Percentiles rank a stretch among this genome's conserved stretches.
Evolutionary conservation across 78 protist genomes (phyloP).

Genomic region (Isochrysis galbana): DNA sequence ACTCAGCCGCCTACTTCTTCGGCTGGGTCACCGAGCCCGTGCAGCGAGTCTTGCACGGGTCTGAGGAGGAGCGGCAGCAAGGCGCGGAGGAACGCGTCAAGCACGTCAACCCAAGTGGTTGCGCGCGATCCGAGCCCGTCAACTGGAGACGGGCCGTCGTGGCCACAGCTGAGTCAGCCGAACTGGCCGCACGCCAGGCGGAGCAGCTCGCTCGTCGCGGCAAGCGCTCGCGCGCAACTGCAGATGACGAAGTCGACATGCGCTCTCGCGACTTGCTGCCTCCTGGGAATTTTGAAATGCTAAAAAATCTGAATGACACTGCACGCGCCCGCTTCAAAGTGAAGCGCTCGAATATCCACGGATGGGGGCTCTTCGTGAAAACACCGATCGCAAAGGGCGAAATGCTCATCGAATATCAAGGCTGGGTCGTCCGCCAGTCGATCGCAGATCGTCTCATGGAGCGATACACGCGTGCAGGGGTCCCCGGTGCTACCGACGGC

Average conservation of each 20-base stretch:
- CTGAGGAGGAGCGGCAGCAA: not conserved
- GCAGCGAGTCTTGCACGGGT: not conserved
- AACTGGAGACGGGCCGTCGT: not conserved
- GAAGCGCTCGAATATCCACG: constrained; percentile 32
- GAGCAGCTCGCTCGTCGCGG: too few species aligned
- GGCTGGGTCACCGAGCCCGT: not conserved
- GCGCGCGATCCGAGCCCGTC: constrained; percentile 9
- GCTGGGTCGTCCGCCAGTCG: not conserved
- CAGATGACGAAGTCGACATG: not conserved
- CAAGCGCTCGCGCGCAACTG: not conserved
- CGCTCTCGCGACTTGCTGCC: not conserved
- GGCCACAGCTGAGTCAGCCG: not conserved
- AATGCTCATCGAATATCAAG: constrained; percentile 90
- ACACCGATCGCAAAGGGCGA: constrained; percentile 64
- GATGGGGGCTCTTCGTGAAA: constrained; percentile 67
- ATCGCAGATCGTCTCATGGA: constrained; percentile 88
- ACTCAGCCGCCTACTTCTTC: not conserved
- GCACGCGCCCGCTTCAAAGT: not conserved
- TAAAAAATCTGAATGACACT: not conserved
- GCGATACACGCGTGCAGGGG: constrained; percentile 75
- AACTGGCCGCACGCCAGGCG: not conserved
- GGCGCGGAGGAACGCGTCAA: not conserved
- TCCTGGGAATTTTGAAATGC: not conserved
- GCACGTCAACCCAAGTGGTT: not conserved
- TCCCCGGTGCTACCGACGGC: constrained; percentile 34